Percentiles rank a stretch among this genome's conserved stretches.
Conservation (phyloP, 2,329 filamentous ascomycete genomes). For the Aspergillus fumigatiaffinis region DNA sequence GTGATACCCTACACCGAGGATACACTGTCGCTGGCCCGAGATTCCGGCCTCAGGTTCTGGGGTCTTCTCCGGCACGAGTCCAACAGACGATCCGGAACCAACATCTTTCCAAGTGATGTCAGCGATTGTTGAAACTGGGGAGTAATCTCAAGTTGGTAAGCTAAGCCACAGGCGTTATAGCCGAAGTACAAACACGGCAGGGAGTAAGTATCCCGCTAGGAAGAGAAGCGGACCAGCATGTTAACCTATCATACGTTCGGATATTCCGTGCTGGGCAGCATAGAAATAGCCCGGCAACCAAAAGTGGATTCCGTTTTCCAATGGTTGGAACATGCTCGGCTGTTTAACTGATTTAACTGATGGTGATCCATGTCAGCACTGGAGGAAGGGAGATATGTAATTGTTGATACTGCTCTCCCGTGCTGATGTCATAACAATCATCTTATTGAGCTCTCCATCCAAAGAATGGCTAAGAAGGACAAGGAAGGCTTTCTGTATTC, state of each 20-base stretch:
- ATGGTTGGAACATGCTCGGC: no score
- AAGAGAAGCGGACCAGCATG: neutral
- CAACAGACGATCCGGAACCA: neutral
- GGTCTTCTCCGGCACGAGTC: neutral
- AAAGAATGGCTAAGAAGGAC: no score
- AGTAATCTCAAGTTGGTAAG: neutral
- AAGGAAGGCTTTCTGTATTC: no score
- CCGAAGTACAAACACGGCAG: neutral
- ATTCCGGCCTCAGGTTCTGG: neutral
- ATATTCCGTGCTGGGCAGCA: no score
- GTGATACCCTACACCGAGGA: neutral
- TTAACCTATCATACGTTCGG: neutral
- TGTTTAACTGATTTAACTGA: no score
- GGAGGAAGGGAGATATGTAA: no score
- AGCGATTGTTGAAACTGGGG: neutral
- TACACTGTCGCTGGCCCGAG: neutral
- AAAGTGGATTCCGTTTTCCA: no score
- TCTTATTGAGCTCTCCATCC: no score
- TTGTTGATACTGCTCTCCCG: no score
- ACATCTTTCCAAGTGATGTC: neutral
- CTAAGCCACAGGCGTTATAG: neutral
- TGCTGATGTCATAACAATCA: no score
- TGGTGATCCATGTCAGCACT: no score
- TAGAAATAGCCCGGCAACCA: no score
- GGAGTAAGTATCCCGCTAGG: neutral